These are phyloP conservation scores for Leishmania gerbilli DNA, from an alignment of 208 protist species.

Conservation along the genomic window DNA sequence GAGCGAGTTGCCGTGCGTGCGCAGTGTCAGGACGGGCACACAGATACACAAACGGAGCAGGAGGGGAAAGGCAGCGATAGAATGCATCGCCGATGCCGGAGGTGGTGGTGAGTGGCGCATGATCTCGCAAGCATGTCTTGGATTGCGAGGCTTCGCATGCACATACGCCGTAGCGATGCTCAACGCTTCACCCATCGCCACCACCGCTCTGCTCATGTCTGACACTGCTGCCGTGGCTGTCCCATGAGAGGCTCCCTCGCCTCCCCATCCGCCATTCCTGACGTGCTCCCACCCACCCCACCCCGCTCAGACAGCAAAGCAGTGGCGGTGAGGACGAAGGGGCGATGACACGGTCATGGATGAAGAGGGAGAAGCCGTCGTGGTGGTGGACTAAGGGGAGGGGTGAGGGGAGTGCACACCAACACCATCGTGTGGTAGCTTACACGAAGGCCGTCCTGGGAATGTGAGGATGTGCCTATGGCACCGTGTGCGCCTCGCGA, in stretches of 20 bases:
- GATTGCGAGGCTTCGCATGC: no score
- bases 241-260: neutral
- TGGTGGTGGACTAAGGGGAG: neutral
- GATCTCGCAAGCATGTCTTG: neutral
- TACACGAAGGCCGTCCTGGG: neutral
- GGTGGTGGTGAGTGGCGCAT: neutral
- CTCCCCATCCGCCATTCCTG: neutral
- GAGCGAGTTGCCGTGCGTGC: neutral
- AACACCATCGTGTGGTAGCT: neutral
- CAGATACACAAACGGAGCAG: neutral
- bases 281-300: neutral
- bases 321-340: neutral
- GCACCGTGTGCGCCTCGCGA: neutral
- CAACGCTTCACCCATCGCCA: neutral
- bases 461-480: neutral
- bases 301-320: neutral
- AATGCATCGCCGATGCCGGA: neutral
- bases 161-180: neutral
- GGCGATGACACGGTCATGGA: neutral
- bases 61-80: neutral
- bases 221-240: no score
- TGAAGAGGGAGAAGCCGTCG: neutral
- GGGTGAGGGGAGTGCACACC: neutral
- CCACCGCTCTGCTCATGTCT: no score
- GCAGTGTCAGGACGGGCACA: neutral